Evolutionary conservation across 768 basidiomycete genomes (phyloP), one percentile per base, ranked within the genome.

Genomic region (Kondoa subrosea): DNA sequence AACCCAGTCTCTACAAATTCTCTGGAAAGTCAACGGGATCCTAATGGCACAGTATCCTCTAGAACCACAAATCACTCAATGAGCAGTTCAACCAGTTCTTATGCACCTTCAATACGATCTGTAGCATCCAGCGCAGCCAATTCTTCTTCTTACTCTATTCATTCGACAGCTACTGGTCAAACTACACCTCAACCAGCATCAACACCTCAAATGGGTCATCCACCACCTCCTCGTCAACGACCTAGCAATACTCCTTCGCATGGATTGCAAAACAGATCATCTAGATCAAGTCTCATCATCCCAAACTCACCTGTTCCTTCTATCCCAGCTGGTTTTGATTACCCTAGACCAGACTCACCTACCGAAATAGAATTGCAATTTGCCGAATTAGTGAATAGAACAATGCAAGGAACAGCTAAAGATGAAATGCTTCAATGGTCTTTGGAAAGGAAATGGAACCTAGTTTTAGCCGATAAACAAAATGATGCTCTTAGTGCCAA

Each of bases 371-470:
- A 50, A 50, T 50, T 50, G 40, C 40, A 8, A 8, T 50, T 50
- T 50, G 8, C 40, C 21, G 40, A 50, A 50, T 8, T 50, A 21
- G 21, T 50, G 8, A 21, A 50, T 21, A 8, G 40, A 50, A 50
- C 21, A 21, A 21, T 8, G 8, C 40, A 8, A 21, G 21, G 21
- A 50, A 8, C 40, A 50, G 12, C 40, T 8, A 8, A 50, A 50
- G 12, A 66, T 17, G 83, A 84, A 29, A 77, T 86, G 30, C 82
- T 83, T 8, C 77, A 81, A 68, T 78, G 89, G 67, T 73, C 83
- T 17, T 81, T 88, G 27, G 87, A 89, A 32, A 88, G 89, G 76
- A 96, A 96, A 78, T 99, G 93, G 92, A 81, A 81, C 71, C 83
- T 97, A 75, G 87, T 99, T 3, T 83, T 86, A 75, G 88, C 84